Base-by-base conservation (phyloP, 2,329 filamentous ascomycete species). In the Didymella keratinophila region DNA sequence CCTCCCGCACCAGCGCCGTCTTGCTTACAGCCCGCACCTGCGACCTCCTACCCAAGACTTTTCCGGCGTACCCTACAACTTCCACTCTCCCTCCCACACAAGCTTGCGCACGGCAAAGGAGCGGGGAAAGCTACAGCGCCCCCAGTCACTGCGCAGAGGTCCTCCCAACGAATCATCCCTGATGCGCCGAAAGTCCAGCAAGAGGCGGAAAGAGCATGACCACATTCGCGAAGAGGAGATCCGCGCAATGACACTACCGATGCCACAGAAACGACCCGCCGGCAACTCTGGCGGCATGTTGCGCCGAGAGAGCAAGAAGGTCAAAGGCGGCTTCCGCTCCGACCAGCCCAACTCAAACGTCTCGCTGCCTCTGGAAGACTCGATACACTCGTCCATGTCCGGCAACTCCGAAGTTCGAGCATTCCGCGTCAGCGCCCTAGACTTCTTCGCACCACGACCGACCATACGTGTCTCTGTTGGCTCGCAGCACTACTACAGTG, bases 141-240 rank as follows among this genome's bases (percentile, higher is more conserved):
- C 78, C 61, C 84, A 81, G 60, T 82, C 81, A 60, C 74, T 81
- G 60, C 80, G 79, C 61, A 91, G 89, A 74, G 85, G 86, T 67
- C 82, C 82, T 62, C 82, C 83, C 56, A 82, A 84, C 64, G 85
- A 87, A 49, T 80, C 80, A 6, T 76, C 81, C 23, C 78, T 89
- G 27, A 78, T 86, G 50, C 86, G 88, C 58, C 88, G 89, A 61
- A 92, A 87, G 71, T 90, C 90, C 39, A 93, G 87, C 80, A 96
- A 78, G 65, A 75, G 91, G 78, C 86, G 89, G 68, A 67, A 63
- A 52, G 70, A 71, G 44, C 88, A 89, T 66, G 91, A 96, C 62
- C 86, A 87, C 72, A 84, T 89, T 58, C 86, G 94, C 56, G 93
- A 97, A 77, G 91, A 91, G 62, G 92, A 97, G 78, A 93, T 97